Evolutionary conservation across 2,329 filamentous ascomycete species (phyloP).

Genomic region (Diaporthe longicolla): DNA sequence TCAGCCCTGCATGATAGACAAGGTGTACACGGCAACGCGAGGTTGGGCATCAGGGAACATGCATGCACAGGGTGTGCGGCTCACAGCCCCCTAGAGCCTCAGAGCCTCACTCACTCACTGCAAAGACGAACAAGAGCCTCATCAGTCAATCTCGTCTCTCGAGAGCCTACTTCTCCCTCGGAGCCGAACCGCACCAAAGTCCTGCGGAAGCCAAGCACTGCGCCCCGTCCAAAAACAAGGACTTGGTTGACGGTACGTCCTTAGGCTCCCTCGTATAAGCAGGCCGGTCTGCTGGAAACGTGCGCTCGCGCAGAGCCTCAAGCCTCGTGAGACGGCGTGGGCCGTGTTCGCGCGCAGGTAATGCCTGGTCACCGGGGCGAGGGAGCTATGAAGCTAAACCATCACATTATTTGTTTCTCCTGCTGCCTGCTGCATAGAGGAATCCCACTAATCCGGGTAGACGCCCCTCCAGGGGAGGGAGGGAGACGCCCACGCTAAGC

Average conservation of each 20-base stretch:
- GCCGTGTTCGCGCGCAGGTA: not conserved
- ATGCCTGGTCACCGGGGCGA: not conserved
- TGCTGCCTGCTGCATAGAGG: conserved; percentile 9
- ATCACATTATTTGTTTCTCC: conserved; percentile 18
- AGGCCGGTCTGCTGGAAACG: not conserved
- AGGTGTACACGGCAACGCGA: not conserved
- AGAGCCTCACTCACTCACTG: not conserved
- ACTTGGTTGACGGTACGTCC: not conserved
- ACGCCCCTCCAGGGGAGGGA: not conserved
- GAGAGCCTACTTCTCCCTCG: not conserved
- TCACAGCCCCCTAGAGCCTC: conserved; percentile 30
- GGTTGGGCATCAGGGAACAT: not conserved
- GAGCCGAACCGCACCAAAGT: not conserved
- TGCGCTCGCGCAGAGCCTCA: not conserved
- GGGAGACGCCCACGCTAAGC: not conserved
- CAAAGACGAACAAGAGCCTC: not conserved
- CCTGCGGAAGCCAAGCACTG: conserved; percentile 26
- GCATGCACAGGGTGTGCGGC: not conserved
- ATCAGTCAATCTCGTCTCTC: not conserved
- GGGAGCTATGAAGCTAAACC: not conserved
- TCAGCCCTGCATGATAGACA: conserved; percentile 6
- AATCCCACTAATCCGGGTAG: not conserved
- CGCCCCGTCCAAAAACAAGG: not conserved
- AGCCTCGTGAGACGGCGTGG: not conserved
- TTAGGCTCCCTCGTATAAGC: conserved; percentile 20